Evolutionary conservation across 1,139 yeast genomes (phyloP), one percentile per base, ranked within the genome.

Genomic region (Magnusiomyces starmeri): DNA sequence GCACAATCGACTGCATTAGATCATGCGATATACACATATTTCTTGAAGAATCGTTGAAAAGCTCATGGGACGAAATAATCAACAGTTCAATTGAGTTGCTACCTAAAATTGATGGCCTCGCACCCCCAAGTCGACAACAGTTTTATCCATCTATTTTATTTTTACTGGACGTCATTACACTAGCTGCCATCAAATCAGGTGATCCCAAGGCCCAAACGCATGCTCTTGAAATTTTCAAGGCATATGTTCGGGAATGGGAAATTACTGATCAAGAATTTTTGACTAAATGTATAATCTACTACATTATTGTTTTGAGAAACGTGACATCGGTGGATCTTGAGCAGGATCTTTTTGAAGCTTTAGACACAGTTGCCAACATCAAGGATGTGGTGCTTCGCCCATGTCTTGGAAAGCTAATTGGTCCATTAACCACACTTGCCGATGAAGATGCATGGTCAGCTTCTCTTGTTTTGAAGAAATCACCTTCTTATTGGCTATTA

Each of bases 1-100:
- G 89, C 4, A 84, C 96, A 0, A 71, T 85, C 53, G 96, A 90
- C 59, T 90, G 97, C 64, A 75, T 89, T 51, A 79, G 78, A 52
- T 79, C 89, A 0, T 78, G 90, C 56, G 77, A 77, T 46, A 70
- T 88, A 10, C 70, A 77, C 1, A 69, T 70, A 2, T 69, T 85
- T 6, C 75, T 84, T 56, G 74, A 72, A 9, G 45, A 48, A 35
- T 20, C 42, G 20, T 4, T 45, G 58, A 25, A 24, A 35, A 12
- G 26, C 34, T 6, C 49, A 48, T 27, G 40, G 52, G 8, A 25
- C 24, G 18, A 51, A 44, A 27, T 37, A 32, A 26, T 46, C 20
- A 7, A 41, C 56, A 35, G 57, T 60, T n/a, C 18, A 4, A n/a
- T 32, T 12, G 37, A 12, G n/a, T 59, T 67, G 7, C 50, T 63